Evolutionary conservation across 306 rosid species (phyloP).

Genomic region (Hippophae rhamnoides): DNA sequence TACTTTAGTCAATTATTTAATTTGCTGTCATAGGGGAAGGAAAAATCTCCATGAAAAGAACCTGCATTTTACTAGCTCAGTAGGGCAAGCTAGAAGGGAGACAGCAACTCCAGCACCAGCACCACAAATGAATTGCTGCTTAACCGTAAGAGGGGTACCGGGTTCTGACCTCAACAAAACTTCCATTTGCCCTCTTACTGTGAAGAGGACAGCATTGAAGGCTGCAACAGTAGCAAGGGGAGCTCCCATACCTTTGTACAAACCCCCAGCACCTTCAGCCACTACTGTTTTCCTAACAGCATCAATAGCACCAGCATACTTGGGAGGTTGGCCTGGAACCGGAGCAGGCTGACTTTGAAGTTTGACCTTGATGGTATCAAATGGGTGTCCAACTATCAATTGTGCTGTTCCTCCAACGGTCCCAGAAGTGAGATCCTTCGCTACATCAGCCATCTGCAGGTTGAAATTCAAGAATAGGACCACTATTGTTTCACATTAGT

Average conservation of each 20-base stretch:
- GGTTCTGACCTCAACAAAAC: constrained; percentile 58
- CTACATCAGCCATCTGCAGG: constrained; percentile 71
- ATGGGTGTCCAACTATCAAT: constrained; percentile 78
- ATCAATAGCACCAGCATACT: constrained; percentile 68
- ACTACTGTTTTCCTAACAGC: constrained; percentile 74
- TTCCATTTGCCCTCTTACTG: constrained; percentile 85
- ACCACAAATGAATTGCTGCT: constrained; percentile 63
- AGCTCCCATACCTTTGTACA: constrained; percentile 92
- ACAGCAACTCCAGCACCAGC: constrained; percentile 94
- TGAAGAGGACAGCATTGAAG: constrained; percentile 73
- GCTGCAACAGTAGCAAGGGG: constrained; percentile 89
- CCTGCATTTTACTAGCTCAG: constrained; percentile 90
- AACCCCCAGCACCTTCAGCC: constrained; percentile 73
- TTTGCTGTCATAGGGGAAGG: neutral
- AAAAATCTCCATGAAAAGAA: constrained; percentile 4
- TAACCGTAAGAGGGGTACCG: constrained; percentile 49
- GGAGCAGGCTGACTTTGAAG: constrained; percentile 90
- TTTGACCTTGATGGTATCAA: constrained; percentile 88
- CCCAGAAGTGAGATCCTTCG: constrained; percentile 81
- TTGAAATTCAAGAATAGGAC: too few species aligned
- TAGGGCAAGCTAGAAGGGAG: constrained; percentile 80
- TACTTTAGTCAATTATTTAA: too few species aligned
- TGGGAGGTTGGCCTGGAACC: constrained; percentile 65
- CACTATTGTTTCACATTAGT: too few species aligned
- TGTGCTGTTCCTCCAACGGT: constrained; percentile 87